Evolutionary conservation across 139 green algal genomes (phyloP).

Genomic region (Gonium pectorale): DNA sequence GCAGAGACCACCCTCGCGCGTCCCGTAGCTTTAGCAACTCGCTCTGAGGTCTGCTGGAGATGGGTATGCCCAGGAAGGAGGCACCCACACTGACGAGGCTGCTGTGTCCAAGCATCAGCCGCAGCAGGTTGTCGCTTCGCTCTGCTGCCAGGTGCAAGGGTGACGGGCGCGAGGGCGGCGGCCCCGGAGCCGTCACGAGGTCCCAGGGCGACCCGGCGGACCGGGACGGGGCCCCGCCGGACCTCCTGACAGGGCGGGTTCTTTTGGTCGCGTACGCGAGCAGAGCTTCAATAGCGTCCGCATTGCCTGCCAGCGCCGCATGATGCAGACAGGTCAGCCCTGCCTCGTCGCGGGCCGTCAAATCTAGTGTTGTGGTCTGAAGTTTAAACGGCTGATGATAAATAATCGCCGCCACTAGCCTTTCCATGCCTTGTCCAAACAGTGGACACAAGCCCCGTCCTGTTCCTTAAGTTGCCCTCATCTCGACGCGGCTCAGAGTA

Average conservation of each 20-base stretch:
- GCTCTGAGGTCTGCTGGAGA: constrained; percentile 3
- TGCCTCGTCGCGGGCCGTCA: constrained; percentile 2
- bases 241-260: not conserved
- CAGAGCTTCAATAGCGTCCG: not conserved
- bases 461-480: too few relatives aligned
- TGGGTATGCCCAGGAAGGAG: constrained; percentile 21
- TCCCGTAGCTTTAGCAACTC: constrained; percentile 19
- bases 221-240: not conserved
- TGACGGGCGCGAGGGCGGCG: not conserved
- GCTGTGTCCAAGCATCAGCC: constrained; percentile 1
- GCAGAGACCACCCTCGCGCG: constrained; percentile 11
- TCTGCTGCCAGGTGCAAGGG: constrained; percentile 25
- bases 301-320: not conserved
- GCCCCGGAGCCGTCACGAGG: not conserved
- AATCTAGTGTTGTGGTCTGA: too few relatives aligned
- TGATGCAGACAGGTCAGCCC: not conserved
- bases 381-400: constrained; percentile 12
- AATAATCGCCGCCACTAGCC: not conserved
- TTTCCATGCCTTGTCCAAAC: too few relatives aligned
- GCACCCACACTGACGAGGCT: not conserved
- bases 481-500: too few relatives aligned
- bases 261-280: not conserved
- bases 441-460: too few relatives aligned
- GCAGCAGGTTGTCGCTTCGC: not conserved
- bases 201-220: not conserved